These are phyloP conservation scores for Leccinum incarnatum DNA, from an alignment of 768 basidiomycete genomes.

Conservation along the genomic window DNA sequence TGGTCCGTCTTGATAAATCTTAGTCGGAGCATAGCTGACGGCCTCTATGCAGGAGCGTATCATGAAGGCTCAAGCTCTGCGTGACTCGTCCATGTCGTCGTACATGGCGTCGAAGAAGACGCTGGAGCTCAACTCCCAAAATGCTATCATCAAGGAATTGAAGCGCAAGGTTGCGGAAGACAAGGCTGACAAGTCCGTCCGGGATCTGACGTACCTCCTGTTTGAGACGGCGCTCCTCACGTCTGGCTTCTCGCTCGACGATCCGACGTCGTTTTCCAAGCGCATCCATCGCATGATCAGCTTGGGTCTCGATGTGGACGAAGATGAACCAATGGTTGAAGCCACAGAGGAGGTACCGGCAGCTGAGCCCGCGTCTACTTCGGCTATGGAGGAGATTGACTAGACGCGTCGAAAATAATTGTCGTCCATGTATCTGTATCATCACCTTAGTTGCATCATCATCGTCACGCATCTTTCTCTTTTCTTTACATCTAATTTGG, in stretches of 20 bases:
- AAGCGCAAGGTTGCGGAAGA: slow-evolving; percentile 95
- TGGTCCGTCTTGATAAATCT: slow-evolving; percentile 50
- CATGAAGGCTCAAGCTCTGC: slow-evolving; percentile 98
- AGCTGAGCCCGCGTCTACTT: slow-evolving; percentile 62
- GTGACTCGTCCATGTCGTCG: slow-evolving; percentile 96
- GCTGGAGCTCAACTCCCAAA: slow-evolving; percentile 89
- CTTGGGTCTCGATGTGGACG: slow-evolving; percentile 86
- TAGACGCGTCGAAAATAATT: slow-evolving; percentile 36
- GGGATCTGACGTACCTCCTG: slow-evolving; percentile 91
- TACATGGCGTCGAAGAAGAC: slow-evolving; percentile 99
- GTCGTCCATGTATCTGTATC: slow-evolving; percentile 26
- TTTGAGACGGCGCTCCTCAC: slow-evolving; percentile 97
- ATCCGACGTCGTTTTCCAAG: slow-evolving; percentile 91
- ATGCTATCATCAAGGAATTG: slow-evolving; percentile 94
- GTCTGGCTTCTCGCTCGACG: slow-evolving; percentile 93
- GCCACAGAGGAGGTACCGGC: slow-evolving; percentile 47
- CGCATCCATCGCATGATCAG: slow-evolving; percentile 97
- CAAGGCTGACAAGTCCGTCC: slow-evolving; percentile 97
- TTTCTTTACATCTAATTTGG: slow-evolving; percentile 20
- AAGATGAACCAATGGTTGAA: slow-evolving; percentile 47
- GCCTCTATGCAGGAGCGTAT: slow-evolving; percentile 69
- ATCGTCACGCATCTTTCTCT: slow-evolving; percentile 18
- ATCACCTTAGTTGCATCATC: slow-evolving; percentile 25
- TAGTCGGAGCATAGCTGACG: slow-evolving; percentile 1
- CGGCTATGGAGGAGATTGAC: slow-evolving; percentile 97